phyloP scores from a whole-genome alignment of 2,329 filamentous ascomycete genomes.

The Scedosporium dehoogii region DNA sequence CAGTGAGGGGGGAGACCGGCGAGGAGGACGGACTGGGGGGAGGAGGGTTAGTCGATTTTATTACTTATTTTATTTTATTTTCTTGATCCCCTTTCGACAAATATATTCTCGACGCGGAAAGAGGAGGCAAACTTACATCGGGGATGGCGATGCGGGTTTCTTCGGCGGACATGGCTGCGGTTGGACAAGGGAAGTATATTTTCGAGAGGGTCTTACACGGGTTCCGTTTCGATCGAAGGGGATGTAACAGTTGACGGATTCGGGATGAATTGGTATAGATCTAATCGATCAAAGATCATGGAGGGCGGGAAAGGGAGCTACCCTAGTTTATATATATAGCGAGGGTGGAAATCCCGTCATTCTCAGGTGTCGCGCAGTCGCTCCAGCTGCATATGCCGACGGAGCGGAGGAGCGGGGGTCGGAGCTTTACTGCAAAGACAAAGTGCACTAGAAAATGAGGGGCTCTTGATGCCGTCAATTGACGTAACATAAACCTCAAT shows the following conservation, averaged over 20 bases:
- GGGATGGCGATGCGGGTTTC: background rate
- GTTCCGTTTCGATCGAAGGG: no score
- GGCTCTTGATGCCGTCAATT: background rate
- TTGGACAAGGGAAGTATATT: background rate
- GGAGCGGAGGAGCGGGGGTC: background rate
- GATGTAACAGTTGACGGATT: no score
- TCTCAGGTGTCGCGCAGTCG: background rate
- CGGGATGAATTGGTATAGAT: no score
- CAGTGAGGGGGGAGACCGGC: slow-evolving; percentile 55
- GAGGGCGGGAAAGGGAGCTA: no score
- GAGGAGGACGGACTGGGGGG: background rate
- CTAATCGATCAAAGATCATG: no score
- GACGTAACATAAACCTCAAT: no score
- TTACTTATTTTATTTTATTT: background rate
- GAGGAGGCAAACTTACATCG: background rate
- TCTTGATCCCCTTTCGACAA: no score
- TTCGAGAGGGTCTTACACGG: no score
- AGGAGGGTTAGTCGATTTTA: background rate
- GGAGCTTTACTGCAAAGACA: background rate
- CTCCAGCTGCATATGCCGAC: background rate
- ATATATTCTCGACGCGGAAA: background rate
- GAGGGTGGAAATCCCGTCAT: background rate
- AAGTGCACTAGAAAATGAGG: background rate
- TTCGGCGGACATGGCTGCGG: background rate
- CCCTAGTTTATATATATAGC: no score